These are phyloP conservation scores for Euphorbia peplus DNA, from an alignment of 345 rosid genomes.

Conservation along the genomic window DNA sequence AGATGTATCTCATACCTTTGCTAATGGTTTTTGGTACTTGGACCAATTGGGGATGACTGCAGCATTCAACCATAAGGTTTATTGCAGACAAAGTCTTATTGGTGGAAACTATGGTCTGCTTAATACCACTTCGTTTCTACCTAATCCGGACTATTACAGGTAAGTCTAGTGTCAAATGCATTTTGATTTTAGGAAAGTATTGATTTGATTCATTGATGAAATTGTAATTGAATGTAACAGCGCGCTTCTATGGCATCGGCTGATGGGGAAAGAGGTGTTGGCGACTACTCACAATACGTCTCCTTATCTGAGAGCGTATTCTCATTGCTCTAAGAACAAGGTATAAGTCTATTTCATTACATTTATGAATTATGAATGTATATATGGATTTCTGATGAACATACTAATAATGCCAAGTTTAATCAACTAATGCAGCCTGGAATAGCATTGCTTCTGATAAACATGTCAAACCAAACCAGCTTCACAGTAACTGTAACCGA, in stretches of 20 bases:
- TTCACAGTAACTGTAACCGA: slow-evolving; percentile 32
- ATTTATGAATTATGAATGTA: too few species aligned
- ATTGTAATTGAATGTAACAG: slow-evolving; percentile 13
- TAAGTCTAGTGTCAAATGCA: slow-evolving; percentile 9
- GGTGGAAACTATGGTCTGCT: slow-evolving; percentile 71
- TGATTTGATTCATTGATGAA: too few species aligned
- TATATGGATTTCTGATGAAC: too few species aligned
- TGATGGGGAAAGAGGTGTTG: slow-evolving; percentile 57
- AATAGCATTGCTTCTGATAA: slow-evolving; percentile 41
- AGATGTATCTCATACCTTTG: slow-evolving; percentile 55
- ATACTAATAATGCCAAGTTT: too few species aligned
- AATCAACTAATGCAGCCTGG: slow-evolving; percentile 54
- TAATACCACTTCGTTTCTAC: slow-evolving; percentile 48
- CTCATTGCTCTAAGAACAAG: slow-evolving; percentile 54
- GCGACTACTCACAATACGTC: slow-evolving; percentile 26
- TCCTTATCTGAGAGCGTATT: slow-evolving; percentile 43
- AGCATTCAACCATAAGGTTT: slow-evolving; percentile 53
- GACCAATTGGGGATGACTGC: slow-evolving; percentile 68
- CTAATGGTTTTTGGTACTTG: slow-evolving; percentile 60
- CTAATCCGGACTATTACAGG: slow-evolving; percentile 71
- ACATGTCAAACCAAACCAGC: slow-evolving; percentile 43
- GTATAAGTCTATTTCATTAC: slow-evolving; percentile 4
- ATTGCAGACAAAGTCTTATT: slow-evolving; percentile 59
- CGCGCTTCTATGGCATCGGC: slow-evolving; percentile 57
- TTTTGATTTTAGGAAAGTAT: too few species aligned